Conservation (phyloP, 2,329 filamentous ascomycete genomes). For the Remersonia thermophila region DNA sequence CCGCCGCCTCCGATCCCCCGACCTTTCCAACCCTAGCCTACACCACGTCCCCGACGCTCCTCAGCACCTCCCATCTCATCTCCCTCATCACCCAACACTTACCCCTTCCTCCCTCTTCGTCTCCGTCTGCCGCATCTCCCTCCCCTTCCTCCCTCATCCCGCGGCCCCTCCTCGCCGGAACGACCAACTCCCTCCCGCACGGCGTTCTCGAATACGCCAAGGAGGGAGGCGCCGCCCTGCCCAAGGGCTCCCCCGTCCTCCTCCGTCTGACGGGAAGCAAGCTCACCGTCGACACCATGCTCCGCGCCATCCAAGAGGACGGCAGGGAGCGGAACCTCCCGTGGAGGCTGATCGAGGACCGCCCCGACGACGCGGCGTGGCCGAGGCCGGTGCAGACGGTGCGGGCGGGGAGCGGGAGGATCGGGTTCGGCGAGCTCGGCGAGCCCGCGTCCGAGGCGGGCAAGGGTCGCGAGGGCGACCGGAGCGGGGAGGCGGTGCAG, state of each 20-base stretch:
- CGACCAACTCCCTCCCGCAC: too few relatives aligned
- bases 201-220: too few relatives aligned
- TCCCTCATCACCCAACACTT: too few relatives aligned
- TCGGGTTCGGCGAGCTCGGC: not conserved
- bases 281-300: slow-evolving; percentile 22
- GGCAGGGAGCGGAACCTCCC: slow-evolving; percentile 28
- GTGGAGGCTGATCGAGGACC: slow-evolving; percentile 22
- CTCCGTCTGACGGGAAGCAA: slow-evolving; percentile 17
- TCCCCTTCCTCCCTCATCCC: too few relatives aligned
- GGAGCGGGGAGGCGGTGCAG: slow-evolving; percentile 14
- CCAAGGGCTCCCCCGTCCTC: slow-evolving; percentile 10
- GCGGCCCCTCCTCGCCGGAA: too few relatives aligned
- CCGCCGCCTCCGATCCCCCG: too few relatives aligned
- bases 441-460: not conserved
- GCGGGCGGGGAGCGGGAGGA: slow-evolving; percentile 1
- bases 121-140: too few relatives aligned
- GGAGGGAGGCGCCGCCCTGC: too few relatives aligned
- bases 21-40: slow-evolving; percentile 10
- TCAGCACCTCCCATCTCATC: not conserved
- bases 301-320: slow-evolving; percentile 29
- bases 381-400: not conserved
- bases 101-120: slow-evolving; percentile 17
- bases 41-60: slow-evolving; percentile 16
- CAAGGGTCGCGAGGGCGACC: slow-evolving; percentile 11
- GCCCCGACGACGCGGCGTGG: not conserved